These are phyloP conservation scores for Zygosaccharomyces bailii DNA, from an alignment of 805 yeast genomes.

Conservation along the genomic window DNA sequence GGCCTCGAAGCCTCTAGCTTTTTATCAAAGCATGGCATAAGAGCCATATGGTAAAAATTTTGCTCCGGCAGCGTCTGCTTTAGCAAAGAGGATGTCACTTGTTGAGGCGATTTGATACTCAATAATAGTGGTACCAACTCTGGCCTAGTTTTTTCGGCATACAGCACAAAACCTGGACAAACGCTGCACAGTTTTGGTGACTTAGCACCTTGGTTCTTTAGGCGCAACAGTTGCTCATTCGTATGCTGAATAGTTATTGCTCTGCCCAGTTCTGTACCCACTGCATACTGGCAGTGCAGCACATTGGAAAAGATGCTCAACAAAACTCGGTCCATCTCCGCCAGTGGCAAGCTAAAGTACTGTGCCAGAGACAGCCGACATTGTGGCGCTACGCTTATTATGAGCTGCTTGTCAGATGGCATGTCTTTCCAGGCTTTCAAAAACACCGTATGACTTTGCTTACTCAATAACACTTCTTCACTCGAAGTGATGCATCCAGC, in stretches of 20 bases:
- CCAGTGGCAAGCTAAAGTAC: slow-evolving; percentile 52
- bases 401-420: slow-evolving; percentile 39
- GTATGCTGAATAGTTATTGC: slow-evolving; percentile 56
- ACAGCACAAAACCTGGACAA: slow-evolving; percentile 96
- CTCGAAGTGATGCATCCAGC: slow-evolving; percentile 96
- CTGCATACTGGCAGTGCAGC: slow-evolving; percentile 68
- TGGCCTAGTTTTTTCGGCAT: slow-evolving; percentile 95
- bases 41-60: slow-evolving; percentile 69
- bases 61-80: slow-evolving; percentile 49
- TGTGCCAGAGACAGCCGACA: slow-evolving; percentile 76
- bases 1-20: slow-evolving; percentile 91
- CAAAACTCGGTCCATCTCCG: slow-evolving; percentile 58
- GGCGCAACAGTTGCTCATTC: slow-evolving; percentile 37
- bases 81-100: slow-evolving; percentile 77
- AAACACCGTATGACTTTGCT: slow-evolving; percentile 83
- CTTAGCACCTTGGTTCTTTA: slow-evolving; percentile 12
- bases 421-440: slow-evolving; percentile 50
- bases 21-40: slow-evolving; percentile 98
- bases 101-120: slow-evolving; percentile 85
- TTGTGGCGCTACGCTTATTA: slow-evolving; percentile 81
- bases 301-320: slow-evolving; percentile 49
- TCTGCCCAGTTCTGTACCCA: slow-evolving; percentile 84
- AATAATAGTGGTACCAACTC: slow-evolving; percentile 68
- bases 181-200: slow-evolving; percentile 63
- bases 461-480: slow-evolving; percentile 88